A percentile compares a stretch with the other conserved stretches of the same genome.
These are phyloP conservation scores for Wickerhamiella alocasiicola DNA, from an alignment of 805 yeast genomes.

Conservation along the genomic window DNA sequence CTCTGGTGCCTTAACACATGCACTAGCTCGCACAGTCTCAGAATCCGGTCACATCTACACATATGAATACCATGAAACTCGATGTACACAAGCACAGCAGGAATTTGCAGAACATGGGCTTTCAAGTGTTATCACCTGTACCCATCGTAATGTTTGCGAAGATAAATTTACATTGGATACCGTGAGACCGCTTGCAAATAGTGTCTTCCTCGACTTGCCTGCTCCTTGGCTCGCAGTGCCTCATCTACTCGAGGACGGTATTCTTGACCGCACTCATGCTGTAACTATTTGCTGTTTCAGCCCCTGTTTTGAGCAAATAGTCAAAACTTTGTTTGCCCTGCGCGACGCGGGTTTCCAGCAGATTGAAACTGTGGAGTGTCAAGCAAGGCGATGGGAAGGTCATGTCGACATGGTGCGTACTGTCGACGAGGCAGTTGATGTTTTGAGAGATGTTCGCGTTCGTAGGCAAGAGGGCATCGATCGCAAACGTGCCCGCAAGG, in stretches of 20 bases:
- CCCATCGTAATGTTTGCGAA: slow-evolving; percentile 86
- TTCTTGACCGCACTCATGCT: slow-evolving; percentile 35
- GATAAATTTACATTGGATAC: slow-evolving; percentile 52
- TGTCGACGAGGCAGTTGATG: slow-evolving; percentile 63
- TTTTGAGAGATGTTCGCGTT: slow-evolving; percentile 66
- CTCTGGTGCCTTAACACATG: slow-evolving; percentile 88
- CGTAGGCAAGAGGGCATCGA: slow-evolving; percentile 44
- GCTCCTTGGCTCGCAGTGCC: slow-evolving; percentile 96
- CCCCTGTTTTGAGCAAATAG: slow-evolving; percentile 96
- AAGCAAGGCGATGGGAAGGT: slow-evolving; percentile 77
- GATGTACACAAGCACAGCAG: slow-evolving; percentile 62
- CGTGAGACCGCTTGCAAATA: slow-evolving; percentile 39
- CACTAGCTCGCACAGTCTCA: slow-evolving; percentile 70
- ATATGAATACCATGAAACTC: slow-evolving; percentile 80
- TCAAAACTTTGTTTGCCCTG: slow-evolving; percentile 65
- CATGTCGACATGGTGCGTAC: slow-evolving; percentile 77
- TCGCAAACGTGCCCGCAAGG: slow-evolving; percentile 22
- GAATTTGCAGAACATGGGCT: slow-evolving; percentile 72
- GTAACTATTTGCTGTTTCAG: slow-evolving; percentile 87
- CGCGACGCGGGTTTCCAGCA: slow-evolving; percentile 68
- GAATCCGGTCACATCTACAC: slow-evolving; percentile 55
- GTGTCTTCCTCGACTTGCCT: slow-evolving; percentile 82
- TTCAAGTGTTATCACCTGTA: slow-evolving; percentile 43
- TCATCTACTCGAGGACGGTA: slow-evolving; percentile 43
- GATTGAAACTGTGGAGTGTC: slow-evolving; percentile 86